Evolutionary conservation across 352 stramenopile genomes (phyloP), one percentile per base, ranked within the genome.

Genomic region (Pythium scleroteichum): DNA sequence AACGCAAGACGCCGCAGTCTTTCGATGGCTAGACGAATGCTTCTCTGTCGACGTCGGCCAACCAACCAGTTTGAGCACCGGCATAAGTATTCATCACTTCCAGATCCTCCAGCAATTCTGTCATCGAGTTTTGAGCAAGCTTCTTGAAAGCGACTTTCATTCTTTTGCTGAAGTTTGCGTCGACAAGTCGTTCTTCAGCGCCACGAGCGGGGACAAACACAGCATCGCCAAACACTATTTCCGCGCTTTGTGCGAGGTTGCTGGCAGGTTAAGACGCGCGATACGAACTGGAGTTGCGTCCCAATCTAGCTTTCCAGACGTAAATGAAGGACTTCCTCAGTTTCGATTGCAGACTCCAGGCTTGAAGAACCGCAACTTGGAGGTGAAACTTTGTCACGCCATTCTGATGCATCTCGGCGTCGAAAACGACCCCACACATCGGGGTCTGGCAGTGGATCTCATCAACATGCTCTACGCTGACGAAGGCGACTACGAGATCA

Each of bases 11-110:
- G 55, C 68, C 1, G 44, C 48, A 3, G 53, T 75, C 3, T 73
- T 79, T 35, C 56, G 53, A 42, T 89, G 82, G 79, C 47, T 91
- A 2, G 82, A 91, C 24, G 70, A 87, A 20, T 87, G 78, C 51
- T 87, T 87, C 19, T 69, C 69, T 9, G 59, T 88, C 0, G 72
- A 87, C 2, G 45, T 59, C 16, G 16, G 49, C 3, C 35, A 32
- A 16, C 41, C 3, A 8, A 19, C 24, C 17, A n/a, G n/a, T n/a
- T n/a, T n/a, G n/a, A n/a, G 23, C 7, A 22, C 48, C 6, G 33
- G n/a, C 13, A 14, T 19, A 6, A 23, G n/a, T 16, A 44, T 12
- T 1, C 70, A 76, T 16, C 70, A 88, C 32, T 77, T 90, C 14
- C 47, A 58, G n/a, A 59, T 64, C n/a, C 62, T 88, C 19, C 76